A percentile compares a stretch with the other conserved stretches of the same genome.
These are phyloP conservation scores for Ogataea hybrid DNA, from an alignment of 1,139 yeast genomes.

Conservation along the genomic window DNA sequence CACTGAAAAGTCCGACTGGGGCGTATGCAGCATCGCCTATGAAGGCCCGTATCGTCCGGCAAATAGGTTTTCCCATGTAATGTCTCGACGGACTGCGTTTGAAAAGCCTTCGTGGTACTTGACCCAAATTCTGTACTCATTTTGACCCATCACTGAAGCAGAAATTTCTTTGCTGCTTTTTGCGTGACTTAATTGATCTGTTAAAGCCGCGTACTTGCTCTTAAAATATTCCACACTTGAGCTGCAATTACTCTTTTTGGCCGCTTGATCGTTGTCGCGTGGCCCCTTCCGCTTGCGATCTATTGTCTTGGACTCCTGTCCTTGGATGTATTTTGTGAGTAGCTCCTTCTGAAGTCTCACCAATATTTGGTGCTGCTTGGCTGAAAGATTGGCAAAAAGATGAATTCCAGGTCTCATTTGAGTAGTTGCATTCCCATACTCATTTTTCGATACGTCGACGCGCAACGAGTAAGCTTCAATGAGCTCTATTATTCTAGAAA, in stretches of 20 bases:
- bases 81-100: constrained; percentile 85
- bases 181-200: constrained; percentile 15
- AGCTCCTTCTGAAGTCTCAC: constrained; percentile 15
- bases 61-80: constrained; percentile 73
- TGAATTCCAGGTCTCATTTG: constrained; percentile 16
- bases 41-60: not conserved
- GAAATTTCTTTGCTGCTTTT: constrained; percentile 1
- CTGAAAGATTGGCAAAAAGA: constrained; percentile 8
- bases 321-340: constrained; percentile 10
- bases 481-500: constrained; percentile 14
- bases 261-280: constrained; percentile 1
- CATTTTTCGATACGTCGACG: constrained; percentile 14
- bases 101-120: constrained; percentile 93
- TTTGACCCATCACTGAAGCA: constrained; percentile 25
- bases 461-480: constrained; percentile 12
- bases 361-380: constrained; percentile 14
- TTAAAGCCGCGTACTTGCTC: constrained; percentile 31
- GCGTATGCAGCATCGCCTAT: not conserved
- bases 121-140: constrained; percentile 67
- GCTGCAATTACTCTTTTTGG: constrained; percentile 13
- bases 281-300: constrained; percentile 7
- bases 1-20: not conserved
- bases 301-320: constrained; percentile 8
- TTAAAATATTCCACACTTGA: constrained; percentile 37
- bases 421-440: constrained; percentile 5